These are phyloP conservation scores for Acanthamoeba lenticulata DNA, from an alignment of 208 protist species.

Conservation along the genomic window DNA sequence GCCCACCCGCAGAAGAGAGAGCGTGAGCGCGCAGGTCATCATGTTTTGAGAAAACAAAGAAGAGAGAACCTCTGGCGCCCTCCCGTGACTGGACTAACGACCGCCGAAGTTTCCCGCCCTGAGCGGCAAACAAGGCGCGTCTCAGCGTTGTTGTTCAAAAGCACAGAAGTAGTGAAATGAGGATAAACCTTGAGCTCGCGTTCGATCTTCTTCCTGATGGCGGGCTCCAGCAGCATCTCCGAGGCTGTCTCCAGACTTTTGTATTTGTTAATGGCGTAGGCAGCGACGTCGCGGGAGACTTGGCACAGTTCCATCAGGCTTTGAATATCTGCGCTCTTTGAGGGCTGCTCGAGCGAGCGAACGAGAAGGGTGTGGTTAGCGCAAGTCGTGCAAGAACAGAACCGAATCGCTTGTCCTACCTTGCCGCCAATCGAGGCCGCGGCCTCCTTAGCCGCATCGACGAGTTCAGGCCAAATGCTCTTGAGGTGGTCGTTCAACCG, in stretches of 20 bases:
- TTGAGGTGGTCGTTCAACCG: neutral
- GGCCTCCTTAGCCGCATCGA: neutral
- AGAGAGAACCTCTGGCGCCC: neutral
- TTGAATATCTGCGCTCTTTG: neutral
- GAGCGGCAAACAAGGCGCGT: neutral
- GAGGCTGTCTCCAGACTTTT: neutral
- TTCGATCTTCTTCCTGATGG: neutral
- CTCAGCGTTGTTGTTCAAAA: too few species aligned
- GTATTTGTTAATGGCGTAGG: neutral
- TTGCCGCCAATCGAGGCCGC: neutral
- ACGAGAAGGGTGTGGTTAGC: too few species aligned
- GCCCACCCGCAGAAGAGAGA: too few species aligned
- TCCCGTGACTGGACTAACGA: neutral
- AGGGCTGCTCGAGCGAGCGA: neutral
- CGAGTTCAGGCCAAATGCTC: neutral
- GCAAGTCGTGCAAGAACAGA: too few species aligned
- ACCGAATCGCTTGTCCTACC: neutral
- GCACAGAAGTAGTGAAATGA: too few species aligned
- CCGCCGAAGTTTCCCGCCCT: neutral
- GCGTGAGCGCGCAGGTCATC: neutral
- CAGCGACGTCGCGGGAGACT: neutral
- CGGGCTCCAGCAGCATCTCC: neutral
- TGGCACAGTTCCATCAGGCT: conserved; percentile 3
- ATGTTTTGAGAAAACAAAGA: neutral
- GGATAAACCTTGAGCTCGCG: neutral